Base-by-base conservation (phyloP, 495 filamentous ascomycete species). In the Penicillium bialowiezense region DNA sequence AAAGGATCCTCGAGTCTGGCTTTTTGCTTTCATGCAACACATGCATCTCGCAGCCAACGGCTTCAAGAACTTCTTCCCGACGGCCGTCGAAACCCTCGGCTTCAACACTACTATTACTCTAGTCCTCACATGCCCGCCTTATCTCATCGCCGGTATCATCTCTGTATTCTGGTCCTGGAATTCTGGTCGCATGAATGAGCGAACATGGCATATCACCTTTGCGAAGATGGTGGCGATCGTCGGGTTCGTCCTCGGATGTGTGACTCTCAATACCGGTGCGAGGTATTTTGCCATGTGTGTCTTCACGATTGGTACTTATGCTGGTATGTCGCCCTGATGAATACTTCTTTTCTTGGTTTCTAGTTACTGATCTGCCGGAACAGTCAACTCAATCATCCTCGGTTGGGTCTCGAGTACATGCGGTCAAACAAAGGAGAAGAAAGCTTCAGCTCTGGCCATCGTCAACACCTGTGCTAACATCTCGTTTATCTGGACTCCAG, bases 61-160 rank as follows among this genome's bases (percentile, higher is more conserved):
- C 12, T 73, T 73, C 59, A 74, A 68, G 52, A 71, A 73, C 51
- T 77, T 82, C 64, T 81, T 81, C 69, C 79, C 79, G 1, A 80
- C 59, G 5, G 56, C 58, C 15, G 56, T 65, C 14, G 52, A 63
- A 43, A 68, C 62, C 0, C 62, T 68, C 13, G 62, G 59, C 12
- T 64, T 62, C 42, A 55, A 54, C 51, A 64, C 55, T 23, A 81
- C 75, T 29, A 55, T 77, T 17, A 81, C 79, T 0, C 68, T 82
- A 12, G 71, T 76, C 20, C 68, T 82, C 23, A 82, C 79, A 2
- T 76, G 62, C 23, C 80, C 80, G 5, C 77, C 79, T 4, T 81
- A 76, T 53, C 52, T 78, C 3, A 67, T 76, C 17, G 59, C 66
- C 2, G 77, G 78, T 31, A 62, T 71, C 21, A 63, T 74, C 18